Base-by-base conservation (phyloP, 2,329 filamentous ascomycete genomes). In the Fusarium sororula region DNA sequence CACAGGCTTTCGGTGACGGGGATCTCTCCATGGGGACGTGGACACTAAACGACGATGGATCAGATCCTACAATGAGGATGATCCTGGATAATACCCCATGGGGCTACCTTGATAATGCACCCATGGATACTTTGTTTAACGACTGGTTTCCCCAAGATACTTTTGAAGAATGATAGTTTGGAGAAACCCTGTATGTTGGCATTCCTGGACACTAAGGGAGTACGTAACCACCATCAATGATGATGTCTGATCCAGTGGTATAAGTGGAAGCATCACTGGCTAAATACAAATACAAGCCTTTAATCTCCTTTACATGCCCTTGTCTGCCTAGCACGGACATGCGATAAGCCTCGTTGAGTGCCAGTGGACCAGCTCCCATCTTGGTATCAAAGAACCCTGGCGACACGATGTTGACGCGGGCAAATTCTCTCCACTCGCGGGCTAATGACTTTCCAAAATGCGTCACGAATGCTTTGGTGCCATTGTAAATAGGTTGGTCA, bases 221-320 rank as follows among this genome's bases (percentile, higher is more conserved):
- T 37, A 62, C 39, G 20, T 68, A 69, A 35, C 66, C 66, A 32
- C 66, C 63, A 5, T 69, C 63, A 20, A 69, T 68, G 5, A 68
- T 30, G 8, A 68, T 41, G n/a, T 68, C 66, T 7, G 63, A 60
- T 12, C 66, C 66, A 4, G 66, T 69, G 26, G 48, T 68, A 10
- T 68, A 68, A 2, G 66, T 68, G 6, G 55, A 51, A 3, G 86
- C 86, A 67, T 87, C 85, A 37, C 85, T 87, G 17, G 84, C 85
- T 15, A 88, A 79, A 77, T 88, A 88, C 41, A 88, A 80, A 71
- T 88, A 89, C 24, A 86, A 80, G 6, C 88, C 90, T 85, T 91
- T 91, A 68, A 91, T 83, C 82, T 92, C 90, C 84, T 90, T 90
- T 3, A 90, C 89, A 77, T 91, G 86, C 5, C 88, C 90, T 68